These are phyloP conservation scores for Gaeumannomyces tritici DNA, from an alignment of 2,329 filamentous ascomycete genomes.

Conservation along the genomic window DNA sequence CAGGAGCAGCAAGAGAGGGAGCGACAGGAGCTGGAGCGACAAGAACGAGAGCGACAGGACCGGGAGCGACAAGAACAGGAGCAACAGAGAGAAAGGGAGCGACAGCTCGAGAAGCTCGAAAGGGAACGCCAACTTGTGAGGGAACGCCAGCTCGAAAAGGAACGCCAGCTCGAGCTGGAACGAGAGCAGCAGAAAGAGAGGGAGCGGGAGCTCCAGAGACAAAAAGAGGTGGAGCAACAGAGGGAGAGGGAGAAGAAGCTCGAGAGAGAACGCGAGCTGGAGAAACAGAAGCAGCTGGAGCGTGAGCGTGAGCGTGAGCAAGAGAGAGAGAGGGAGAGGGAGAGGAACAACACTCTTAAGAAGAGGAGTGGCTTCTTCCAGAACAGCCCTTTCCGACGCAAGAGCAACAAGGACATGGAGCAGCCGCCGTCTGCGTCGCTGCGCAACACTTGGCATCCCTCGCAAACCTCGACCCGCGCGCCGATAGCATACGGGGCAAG, in stretches of 20 bases:
- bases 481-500: conserved; percentile 8
- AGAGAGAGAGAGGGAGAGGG: conserved; percentile 52
- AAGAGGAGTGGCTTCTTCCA: conserved; percentile 84
- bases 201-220: conserved; percentile 49
- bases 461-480: conserved; percentile 14
- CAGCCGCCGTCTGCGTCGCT: conserved; percentile 21
- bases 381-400: conserved; percentile 84
- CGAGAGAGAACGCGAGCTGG: conserved; percentile 20
- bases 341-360: conserved; percentile 58
- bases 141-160: neutral
- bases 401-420: conserved; percentile 68
- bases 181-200: neutral
- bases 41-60: neutral
- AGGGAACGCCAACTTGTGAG: neutral
- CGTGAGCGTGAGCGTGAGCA: conserved; percentile 28
- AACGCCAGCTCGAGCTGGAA: neutral
- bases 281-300: conserved; percentile 49
- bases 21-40: neutral
- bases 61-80: neutral
- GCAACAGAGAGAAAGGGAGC: neutral
- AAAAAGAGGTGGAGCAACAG: conserved; percentile 19
- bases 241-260: conserved; percentile 50
- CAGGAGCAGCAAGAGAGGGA: neutral
- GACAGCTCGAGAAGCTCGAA: neutral
- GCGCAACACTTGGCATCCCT: conserved; percentile 51